Percentiles rank a stretch among this genome's conserved stretches.
These are phyloP conservation scores for Amanita molliuscula DNA, from an alignment of 768 basidiomycete species.

Conservation along the genomic window DNA sequence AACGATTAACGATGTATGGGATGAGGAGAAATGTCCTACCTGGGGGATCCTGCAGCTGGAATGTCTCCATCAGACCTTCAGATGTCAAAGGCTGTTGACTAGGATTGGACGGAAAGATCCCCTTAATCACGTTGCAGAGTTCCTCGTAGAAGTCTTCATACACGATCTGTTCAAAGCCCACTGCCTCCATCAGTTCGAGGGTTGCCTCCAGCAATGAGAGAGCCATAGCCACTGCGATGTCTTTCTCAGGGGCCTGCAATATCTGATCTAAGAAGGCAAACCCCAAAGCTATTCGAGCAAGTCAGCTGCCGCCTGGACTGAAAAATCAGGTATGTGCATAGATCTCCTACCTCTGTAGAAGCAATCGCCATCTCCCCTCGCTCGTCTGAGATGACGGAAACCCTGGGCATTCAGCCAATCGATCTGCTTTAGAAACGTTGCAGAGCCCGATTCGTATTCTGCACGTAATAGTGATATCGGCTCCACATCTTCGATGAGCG, in stretches of 20 bases:
- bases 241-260: conserved; percentile 32
- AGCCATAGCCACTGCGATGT: conserved; percentile 36
- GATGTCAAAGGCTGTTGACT: conserved; percentile 25
- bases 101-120: conserved; percentile 26
- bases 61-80: conserved; percentile 32
- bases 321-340: neutral
- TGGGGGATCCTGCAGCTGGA: conserved; percentile 34
- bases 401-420: conserved; percentile 56
- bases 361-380: conserved; percentile 84
- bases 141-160: conserved; percentile 69
- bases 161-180: conserved; percentile 56
- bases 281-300: conserved; percentile 49
- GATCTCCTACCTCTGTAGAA: conserved; percentile 72
- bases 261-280: conserved; percentile 77
- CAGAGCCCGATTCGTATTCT: conserved; percentile 57
- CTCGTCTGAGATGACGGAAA: conserved; percentile 56
- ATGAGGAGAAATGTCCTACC: conserved; percentile 15
- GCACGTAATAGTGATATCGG: conserved; percentile 44
- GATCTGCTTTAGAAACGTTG: conserved; percentile 63
- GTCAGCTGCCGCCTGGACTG: neutral
- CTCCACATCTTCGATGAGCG: conserved; percentile 44
- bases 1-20: neutral
- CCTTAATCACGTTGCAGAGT: conserved; percentile 41
- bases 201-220: conserved; percentile 43
- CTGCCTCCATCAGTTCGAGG: conserved; percentile 37